Evolutionary conservation across 345 rosid species (phyloP).

Genomic region (Eutrema japonicum): DNA sequence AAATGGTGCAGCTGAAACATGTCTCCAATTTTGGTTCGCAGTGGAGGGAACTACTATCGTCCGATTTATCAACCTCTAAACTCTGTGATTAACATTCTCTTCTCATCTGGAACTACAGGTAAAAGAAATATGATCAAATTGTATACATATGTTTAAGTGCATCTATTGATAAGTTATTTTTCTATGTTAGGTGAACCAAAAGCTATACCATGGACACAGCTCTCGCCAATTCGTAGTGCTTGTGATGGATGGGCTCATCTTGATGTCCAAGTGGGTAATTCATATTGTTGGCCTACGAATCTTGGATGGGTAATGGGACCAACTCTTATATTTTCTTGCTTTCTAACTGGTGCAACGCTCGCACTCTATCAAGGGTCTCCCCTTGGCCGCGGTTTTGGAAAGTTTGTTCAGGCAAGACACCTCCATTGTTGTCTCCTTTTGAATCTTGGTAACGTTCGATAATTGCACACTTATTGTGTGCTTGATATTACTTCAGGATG

Average conservation of each 20-base stretch:
- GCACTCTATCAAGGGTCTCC: slow-evolving; percentile 95
- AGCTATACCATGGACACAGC: slow-evolving; percentile 94
- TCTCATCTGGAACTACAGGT: slow-evolving; percentile 98
- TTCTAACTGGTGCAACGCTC: slow-evolving; percentile 76
- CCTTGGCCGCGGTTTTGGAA: slow-evolving; percentile 76
- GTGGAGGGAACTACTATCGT: slow-evolving; percentile 52
- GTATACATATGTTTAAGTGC: not conserved
- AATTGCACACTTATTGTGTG: not conserved
- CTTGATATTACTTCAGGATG: slow-evolving; percentile 58
- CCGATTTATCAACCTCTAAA: slow-evolving; percentile 64
- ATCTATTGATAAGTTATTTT: slow-evolving; percentile 13
- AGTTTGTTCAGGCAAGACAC: slow-evolving; percentile 72
- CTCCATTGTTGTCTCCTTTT: slow-evolving; percentile 15
- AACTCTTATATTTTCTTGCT: slow-evolving; percentile 61
- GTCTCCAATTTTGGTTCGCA: slow-evolving; percentile 22
- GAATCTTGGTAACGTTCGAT: not conserved
- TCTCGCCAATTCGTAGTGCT: slow-evolving; percentile 68
- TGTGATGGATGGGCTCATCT: slow-evolving; percentile 71
- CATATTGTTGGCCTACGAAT: slow-evolving; percentile 92
- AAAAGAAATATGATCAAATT: not conserved
- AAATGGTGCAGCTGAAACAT: slow-evolving; percentile 8
- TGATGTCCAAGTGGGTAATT: slow-evolving; percentile 60
- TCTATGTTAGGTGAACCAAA: slow-evolving; percentile 79
- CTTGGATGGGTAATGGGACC: slow-evolving; percentile 98
- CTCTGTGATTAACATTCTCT: slow-evolving; percentile 73